Conservation (phyloP, 2,329 filamentous ascomycete genomes). For the Colletotrichum sidae region DNA sequence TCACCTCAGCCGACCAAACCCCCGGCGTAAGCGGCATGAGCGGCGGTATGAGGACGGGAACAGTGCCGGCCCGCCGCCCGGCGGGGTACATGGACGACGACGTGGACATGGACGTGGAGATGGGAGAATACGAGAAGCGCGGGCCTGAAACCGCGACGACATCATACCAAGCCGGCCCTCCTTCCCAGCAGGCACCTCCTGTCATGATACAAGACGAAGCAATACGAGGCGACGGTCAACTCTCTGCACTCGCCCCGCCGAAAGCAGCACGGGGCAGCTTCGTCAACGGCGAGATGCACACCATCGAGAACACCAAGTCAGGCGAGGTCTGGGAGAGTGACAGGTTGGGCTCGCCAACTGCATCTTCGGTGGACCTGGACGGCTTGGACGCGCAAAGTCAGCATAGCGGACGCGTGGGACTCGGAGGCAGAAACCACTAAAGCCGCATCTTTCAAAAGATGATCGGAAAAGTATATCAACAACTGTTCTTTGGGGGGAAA, state of each 20-base stretch:
- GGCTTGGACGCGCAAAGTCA: slow-evolving; percentile 41
- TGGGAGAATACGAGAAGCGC: slow-evolving; percentile 13
- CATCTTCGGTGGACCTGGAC: slow-evolving; percentile 40
- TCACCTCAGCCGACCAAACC: slow-evolving; percentile 54
- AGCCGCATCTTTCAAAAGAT: background rate
- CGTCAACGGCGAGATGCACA: slow-evolving; percentile 49
- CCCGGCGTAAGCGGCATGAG: slow-evolving; percentile 42
- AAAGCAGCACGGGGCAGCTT: slow-evolving; percentile 5
- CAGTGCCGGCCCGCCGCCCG: slow-evolving; percentile 42
- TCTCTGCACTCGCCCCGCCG: background rate
- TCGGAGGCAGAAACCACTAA: slow-evolving; percentile 21
- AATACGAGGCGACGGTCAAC: background rate
- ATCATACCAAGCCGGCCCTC: background rate
- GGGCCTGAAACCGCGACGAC: slow-evolving; percentile 12
- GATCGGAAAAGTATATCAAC: background rate
- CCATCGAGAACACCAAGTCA: slow-evolving; percentile 48
- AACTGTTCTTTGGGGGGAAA: no score
- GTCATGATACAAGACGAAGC: background rate
- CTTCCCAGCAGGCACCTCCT: background rate
- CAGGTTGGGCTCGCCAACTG: slow-evolving; percentile 42
- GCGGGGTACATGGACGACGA: slow-evolving; percentile 51
- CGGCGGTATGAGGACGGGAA: slow-evolving; percentile 45
- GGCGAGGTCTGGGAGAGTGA: slow-evolving; percentile 32
- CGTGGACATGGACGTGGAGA: slow-evolving; percentile 51
- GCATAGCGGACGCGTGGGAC: slow-evolving; percentile 38